Conservation (phyloP, 371 early-diverging fungal genomes). For the Amoeboaphelidium protococcarum region DNA sequence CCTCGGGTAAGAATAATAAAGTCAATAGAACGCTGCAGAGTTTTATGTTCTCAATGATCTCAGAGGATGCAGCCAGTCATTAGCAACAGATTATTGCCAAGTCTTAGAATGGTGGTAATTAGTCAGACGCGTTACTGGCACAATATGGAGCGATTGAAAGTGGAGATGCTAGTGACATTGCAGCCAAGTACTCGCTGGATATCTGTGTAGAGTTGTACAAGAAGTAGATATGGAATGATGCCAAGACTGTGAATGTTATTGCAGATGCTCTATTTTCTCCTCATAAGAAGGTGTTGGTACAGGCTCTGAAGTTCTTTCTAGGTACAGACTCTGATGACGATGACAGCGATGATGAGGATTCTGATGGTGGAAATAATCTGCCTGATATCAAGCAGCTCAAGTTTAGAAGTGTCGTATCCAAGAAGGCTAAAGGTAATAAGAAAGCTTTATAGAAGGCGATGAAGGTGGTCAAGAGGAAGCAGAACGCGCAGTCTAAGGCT, state of each 20-base stretch:
- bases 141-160: conserved; percentile 16
- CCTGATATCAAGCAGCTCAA: conserved; percentile 42
- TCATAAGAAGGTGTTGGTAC: conserved; percentile 55
- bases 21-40: conserved; percentile 82
- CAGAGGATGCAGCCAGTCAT: conserved; percentile 12
- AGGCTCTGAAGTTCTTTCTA: conserved; percentile 81
- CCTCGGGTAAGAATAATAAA: conserved; percentile 74
- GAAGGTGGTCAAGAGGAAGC: conserved; percentile 35
- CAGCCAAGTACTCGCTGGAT: conserved; percentile 76
- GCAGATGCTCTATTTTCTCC: conserved; percentile 82
- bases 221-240: conserved; percentile 86
- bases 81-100: background rate
- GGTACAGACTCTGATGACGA: conserved; percentile 21
- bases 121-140: conserved; percentile 7
- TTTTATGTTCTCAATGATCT: conserved; percentile 65
- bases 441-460: conserved; percentile 41
- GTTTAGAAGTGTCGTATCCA: conserved; percentile 41
- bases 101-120: conserved; percentile 15
- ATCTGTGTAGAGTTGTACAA: conserved; percentile 82
- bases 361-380: conserved; percentile 18
- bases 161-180: conserved; percentile 21
- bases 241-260: conserved; percentile 87
- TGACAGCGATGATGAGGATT: conserved; percentile 36
- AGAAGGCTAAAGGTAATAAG: conserved; percentile 49
- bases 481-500: conserved; percentile 28